These are phyloP conservation scores for Fonsecaea multimorphosa DNA, from an alignment of 2,329 filamentous ascomycete species.

Conservation along the genomic window DNA sequence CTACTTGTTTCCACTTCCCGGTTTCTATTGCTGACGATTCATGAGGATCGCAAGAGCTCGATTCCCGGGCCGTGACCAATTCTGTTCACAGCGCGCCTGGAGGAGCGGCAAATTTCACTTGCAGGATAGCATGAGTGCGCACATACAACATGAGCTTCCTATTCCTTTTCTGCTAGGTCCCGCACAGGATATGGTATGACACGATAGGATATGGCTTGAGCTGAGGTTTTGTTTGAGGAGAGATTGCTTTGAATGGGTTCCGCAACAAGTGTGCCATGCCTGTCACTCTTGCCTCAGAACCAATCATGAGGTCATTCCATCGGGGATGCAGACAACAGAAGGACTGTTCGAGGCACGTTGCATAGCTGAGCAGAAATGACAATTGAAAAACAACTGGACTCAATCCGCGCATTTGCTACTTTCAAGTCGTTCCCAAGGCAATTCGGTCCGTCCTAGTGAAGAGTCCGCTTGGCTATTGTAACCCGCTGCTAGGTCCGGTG, in stretches of 20 bases:
- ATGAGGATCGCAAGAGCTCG: neutral
- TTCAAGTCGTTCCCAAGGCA: too few relatives aligned
- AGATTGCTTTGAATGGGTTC: neutral
- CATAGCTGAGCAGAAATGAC: neutral
- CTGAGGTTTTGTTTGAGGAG: neutral
- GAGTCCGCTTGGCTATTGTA: too few relatives aligned
- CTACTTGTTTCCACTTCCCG: neutral
- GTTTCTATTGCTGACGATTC: neutral
- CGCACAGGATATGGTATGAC: neutral
- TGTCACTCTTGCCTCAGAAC: neutral
- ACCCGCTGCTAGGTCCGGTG: too few relatives aligned
- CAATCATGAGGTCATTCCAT: neutral
- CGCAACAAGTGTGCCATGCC: neutral
- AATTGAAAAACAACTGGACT: neutral
- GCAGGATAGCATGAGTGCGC: neutral
- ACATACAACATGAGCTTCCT: neutral
- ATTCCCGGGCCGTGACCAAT: neutral
- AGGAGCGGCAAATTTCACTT: neutral
- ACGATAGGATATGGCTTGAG: neutral
- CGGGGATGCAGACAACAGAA: neutral
- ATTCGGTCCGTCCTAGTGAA: too few relatives aligned
- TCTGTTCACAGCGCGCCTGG: neutral
- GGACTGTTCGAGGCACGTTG: neutral
- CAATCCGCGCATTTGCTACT: neutral
- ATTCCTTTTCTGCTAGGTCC: neutral